Evolutionary conservation across 1,139 yeast species (phyloP), one percentile per base, ranked within the genome.

Genomic region (Taphrina deformans): DNA sequence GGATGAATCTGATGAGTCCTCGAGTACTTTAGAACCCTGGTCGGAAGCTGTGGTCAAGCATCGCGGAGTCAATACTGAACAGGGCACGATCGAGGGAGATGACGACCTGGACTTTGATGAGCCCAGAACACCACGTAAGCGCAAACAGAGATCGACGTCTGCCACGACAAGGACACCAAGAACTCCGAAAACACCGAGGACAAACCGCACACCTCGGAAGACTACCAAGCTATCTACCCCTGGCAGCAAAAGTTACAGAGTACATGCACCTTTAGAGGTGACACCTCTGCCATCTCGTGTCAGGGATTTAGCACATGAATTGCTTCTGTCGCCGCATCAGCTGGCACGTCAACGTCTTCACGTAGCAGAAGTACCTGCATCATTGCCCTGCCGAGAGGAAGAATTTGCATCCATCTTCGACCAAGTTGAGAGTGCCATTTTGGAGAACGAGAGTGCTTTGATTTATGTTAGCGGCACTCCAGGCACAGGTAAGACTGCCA

Each of bases 401-500:
- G 97, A 93, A 73, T 91, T 88, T 73, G 83, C 86, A n/a, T 82
- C 86, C 66, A 78, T 93, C 7, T 88, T 85, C 73, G 75, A 84
- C 63, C 85, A 85, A 58, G 75, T 93, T n/a, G 93, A 90, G 71
- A 81, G 85, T 61, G 90, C 97, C 0, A 84, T 93, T 38, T 81
- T 82, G 64, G 82, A 87, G 18, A 83, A 83, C 53, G 82, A 87
- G 1, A 98, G 99, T 0, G 83, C 93, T 21, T 89, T 97, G 71
- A 77, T 93, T 5, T 93, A 92, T 72, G 85, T 93, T 5, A 89
- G 97, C 75, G 99, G 99, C 1, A 91, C 97, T 0, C 99, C 99
- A 0, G 99, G 99, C 10, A 92, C 96, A 3, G 99, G 99, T 14
- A 93, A 93, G 74, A 93, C 99, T 0, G 96, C 96, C 5, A 93